Conservation (phyloP, 768 basidiomycete genomes). For the Tylopilus sp. region DNA sequence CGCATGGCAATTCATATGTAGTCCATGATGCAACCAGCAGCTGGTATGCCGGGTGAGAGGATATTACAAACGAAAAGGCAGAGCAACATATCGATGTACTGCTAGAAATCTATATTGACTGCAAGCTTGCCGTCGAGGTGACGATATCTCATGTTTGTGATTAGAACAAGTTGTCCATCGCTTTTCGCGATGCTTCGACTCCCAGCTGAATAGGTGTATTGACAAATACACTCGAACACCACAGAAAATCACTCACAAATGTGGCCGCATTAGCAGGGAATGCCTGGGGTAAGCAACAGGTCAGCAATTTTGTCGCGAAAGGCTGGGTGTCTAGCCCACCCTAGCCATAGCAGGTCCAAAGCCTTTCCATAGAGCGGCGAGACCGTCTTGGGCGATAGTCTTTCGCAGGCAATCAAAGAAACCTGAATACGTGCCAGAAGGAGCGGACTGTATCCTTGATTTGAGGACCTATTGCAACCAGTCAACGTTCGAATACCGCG, state of each 20-base stretch:
- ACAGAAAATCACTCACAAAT: conserved; percentile 56
- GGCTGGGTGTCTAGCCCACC: conserved; percentile 40
- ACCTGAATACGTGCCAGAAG: conserved; percentile 95
- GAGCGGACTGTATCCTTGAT: conserved; percentile 93
- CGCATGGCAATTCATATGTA: not conserved
- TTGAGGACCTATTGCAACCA: conserved; percentile 74
- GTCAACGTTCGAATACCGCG: conserved; percentile 3
- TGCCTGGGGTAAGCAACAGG: conserved; percentile 47
- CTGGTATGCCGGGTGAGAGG: conserved; percentile 4
- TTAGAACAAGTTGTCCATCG: conserved; percentile 68
- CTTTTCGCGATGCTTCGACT: conserved; percentile 84
- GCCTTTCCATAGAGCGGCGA: conserved; percentile 90
- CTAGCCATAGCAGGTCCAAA: conserved; percentile 96
- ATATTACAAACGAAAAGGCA: conserved; percentile 1
- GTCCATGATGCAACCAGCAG: not conserved
- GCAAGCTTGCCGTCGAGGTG: conserved; percentile 3
- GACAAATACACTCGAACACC: not conserved
- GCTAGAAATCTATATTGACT: conserved; percentile 5
- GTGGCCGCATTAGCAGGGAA: conserved; percentile 98
- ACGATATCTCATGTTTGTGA: not conserved
- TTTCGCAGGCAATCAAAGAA: conserved; percentile 90
- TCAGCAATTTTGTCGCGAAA: conserved; percentile 1
- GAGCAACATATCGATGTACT: conserved; percentile 1
- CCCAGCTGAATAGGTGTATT: conserved; percentile 57
- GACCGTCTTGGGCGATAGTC: conserved; percentile 86